Base-by-base conservation (phyloP, 2,329 filamentous ascomycete species). In the Emmonsiellopsis sp. region DNA sequence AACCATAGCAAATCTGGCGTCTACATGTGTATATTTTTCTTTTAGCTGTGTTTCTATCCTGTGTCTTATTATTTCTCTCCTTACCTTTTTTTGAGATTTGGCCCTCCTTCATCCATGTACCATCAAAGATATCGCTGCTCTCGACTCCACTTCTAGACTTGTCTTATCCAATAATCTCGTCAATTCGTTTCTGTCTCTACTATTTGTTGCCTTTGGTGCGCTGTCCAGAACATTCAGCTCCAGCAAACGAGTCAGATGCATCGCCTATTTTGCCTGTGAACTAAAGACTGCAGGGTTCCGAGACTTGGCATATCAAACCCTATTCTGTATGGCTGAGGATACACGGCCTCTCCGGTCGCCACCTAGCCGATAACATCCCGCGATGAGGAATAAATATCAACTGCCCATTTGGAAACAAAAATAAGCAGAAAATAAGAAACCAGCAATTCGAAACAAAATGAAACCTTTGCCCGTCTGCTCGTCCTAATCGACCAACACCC, bases 91-190 rank as follows among this genome's bases (percentile, higher is more conserved):
- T 43, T 40, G 6, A 41, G 13, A 37, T 44, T 15, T 38, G 30
- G 32, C 42, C 44, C 26, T 42, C 7, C 11, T n/a, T 50, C 55
- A 44, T 42, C 47, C 37, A 13, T 52, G 32, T 35, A 38, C 44
- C 50, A 52, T 43, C 31, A 52, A 35, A 34, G 38, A 52, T 37
- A 20, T 34, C 16, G 32, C 40, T 41, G 26, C 40, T 52, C 50
- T 52, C 51, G 40, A 45, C 54, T 55, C 54, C 48, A 45, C 45
- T 54, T 51, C 40, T 47, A 46, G 49, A 52, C 31, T 31, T 48
- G 49, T 52, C 26, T 51, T 54, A 52, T 7, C 16, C 16, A 51
- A 52, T 30, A 40, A 30, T 20, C 13, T 16, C 32, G 37, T 35
- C 15, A 11, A 37, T 10, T 9, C 9, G 16, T 30, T 38, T 7